A percentile compares a stretch with the other conserved stretches of the same genome.
phyloP scores from a whole-genome alignment of 2,329 filamentous ascomycete genomes.

The Cordyceps pruinosa region DNA sequence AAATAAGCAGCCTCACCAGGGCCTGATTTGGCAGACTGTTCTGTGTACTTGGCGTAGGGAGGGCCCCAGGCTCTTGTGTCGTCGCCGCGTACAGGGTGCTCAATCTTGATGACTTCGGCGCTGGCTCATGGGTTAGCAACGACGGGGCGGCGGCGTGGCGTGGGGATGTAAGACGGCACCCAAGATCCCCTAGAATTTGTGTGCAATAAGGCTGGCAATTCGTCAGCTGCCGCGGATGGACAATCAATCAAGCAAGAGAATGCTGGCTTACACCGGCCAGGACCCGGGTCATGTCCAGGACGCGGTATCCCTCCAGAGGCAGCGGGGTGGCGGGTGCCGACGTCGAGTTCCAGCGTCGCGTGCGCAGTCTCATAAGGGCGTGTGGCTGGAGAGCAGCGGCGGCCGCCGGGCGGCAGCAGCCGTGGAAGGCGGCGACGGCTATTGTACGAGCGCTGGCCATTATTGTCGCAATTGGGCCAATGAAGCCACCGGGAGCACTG shows the following conservation, averaged over 20 bases:
- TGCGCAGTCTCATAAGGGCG: background rate
- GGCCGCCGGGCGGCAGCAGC: slow-evolving; percentile 3
- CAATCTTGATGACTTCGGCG: slow-evolving; percentile 94
- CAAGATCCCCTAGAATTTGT: slow-evolving; percentile 91
- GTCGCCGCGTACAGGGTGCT: slow-evolving; percentile 85
- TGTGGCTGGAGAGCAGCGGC: background rate
- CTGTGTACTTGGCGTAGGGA: slow-evolving; percentile 75
- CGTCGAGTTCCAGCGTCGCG: slow-evolving; percentile 9
- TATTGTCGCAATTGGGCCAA: background rate
- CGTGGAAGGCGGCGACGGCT: slow-evolving; percentile 5
- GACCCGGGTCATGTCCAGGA: slow-evolving; percentile 95
- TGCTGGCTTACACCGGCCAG: slow-evolving; percentile 78
- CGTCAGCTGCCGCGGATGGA: background rate
- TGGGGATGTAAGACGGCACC: slow-evolving; percentile 50
- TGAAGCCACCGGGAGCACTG: background rate
- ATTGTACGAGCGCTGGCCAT: slow-evolving; percentile 6
- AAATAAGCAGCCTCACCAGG: slow-evolving; percentile 95
- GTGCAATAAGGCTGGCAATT: slow-evolving; percentile 79
- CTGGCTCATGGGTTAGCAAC: slow-evolving; percentile 35
- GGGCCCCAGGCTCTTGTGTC: slow-evolving; percentile 96
- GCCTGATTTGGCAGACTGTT: slow-evolving; percentile 51
- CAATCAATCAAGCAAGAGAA: background rate
- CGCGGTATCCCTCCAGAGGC: slow-evolving; percentile 78
- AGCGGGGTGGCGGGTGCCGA: slow-evolving; percentile 24
- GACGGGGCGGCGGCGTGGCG: background rate